These are phyloP conservation scores for Colletotrichum sp. DNA, from an alignment of 2,329 filamentous ascomycete species.

Conservation along the genomic window DNA sequence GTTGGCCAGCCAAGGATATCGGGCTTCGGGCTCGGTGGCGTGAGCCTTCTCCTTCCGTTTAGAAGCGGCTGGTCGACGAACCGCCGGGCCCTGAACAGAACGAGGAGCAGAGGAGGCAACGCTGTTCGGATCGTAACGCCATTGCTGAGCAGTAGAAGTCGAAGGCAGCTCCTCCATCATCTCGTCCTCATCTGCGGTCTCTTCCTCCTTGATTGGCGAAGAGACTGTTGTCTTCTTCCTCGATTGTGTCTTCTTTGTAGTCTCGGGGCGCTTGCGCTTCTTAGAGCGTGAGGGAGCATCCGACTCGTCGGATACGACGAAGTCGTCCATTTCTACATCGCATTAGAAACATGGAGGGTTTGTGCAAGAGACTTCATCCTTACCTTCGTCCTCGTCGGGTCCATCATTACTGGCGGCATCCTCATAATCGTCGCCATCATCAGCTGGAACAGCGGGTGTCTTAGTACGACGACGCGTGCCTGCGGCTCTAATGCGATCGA, in stretches of 20 bases:
- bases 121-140: conserved; percentile 68
- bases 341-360: not conserved
- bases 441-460: conserved; percentile 64
- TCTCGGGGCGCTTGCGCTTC: conserved; percentile 74
- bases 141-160: conserved; percentile 80
- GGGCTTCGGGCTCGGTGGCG: conserved; percentile 80
- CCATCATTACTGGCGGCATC: conserved; percentile 66
- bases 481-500: conserved; percentile 50
- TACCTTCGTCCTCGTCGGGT: conserved; percentile 69
- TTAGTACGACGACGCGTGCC: conserved; percentile 45
- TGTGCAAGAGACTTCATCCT: not conserved
- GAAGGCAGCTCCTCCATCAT: conserved; percentile 62
- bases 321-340: conserved; percentile 76
- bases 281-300: conserved; percentile 69
- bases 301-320: conserved; percentile 86
- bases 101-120: conserved; percentile 32
- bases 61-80: conserved; percentile 22
- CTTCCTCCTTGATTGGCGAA: conserved; percentile 43
- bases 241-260: conserved; percentile 49
- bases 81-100: conserved; percentile 19
- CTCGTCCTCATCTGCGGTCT: conserved; percentile 55
- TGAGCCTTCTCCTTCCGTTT: conserved; percentile 72
- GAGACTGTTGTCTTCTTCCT: conserved; percentile 69
- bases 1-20: conserved; percentile 90
- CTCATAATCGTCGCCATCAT: conserved; percentile 75